Evolutionary conservation across 106 monocot genomes (phyloP).

Genomic region (Phalaenopsis equestris): DNA sequence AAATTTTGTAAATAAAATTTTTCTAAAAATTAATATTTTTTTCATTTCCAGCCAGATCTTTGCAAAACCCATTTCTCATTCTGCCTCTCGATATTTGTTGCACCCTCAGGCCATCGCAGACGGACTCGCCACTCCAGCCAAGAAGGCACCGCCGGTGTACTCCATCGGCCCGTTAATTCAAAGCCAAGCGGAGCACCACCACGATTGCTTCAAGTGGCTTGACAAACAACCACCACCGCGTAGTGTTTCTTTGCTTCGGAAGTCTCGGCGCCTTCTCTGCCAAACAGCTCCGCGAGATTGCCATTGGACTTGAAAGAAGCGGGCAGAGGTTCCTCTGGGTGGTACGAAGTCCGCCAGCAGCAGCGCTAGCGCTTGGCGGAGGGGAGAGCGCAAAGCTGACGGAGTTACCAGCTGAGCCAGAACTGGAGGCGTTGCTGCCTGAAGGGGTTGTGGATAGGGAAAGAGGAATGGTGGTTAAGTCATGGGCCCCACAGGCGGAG

Average conservation of each 20-base stretch:
- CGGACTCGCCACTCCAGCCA: background rate
- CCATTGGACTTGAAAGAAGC: conserved; percentile 51
- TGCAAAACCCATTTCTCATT: no score
- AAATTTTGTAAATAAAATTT: no score
- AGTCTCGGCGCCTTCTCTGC: conserved; percentile 50
- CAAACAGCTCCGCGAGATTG: conserved; percentile 53
- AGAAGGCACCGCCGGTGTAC: conserved; percentile 6
- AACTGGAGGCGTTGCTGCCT: background rate
- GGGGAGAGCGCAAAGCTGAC: conserved; percentile 7
- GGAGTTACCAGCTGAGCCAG: background rate
- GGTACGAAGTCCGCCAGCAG: conserved; percentile 40
- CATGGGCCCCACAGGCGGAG: conserved; percentile 10
- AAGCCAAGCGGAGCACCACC: background rate
- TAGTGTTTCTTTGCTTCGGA: conserved; percentile 72
- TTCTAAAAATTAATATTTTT: no score
- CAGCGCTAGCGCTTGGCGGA: background rate
- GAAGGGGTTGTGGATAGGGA: background rate
- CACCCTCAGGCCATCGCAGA: background rate
- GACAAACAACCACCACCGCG: conserved; percentile 51
- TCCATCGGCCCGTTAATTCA: conserved; percentile 16
- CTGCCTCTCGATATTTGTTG: no score
- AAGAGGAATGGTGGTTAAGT: conserved; percentile 3
- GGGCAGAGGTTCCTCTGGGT: conserved; percentile 72
- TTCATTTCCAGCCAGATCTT: no score
- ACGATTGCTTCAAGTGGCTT: conserved; percentile 47